Conservation (phyloP, 2,329 filamentous ascomycete species). For the Xylaria sp. region DNA sequence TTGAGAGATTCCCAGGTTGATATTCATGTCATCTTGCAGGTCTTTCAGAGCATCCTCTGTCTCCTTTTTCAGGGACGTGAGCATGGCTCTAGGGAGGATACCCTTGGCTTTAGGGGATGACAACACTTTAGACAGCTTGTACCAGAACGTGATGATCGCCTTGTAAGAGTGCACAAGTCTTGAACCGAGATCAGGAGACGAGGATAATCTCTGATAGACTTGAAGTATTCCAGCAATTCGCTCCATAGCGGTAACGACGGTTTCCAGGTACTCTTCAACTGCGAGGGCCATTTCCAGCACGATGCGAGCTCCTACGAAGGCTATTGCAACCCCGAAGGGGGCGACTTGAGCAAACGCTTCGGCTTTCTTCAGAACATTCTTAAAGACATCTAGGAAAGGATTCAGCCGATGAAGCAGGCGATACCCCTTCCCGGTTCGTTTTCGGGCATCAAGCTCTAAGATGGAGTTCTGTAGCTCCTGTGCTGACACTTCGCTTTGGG, state of each 20-base stretch:
- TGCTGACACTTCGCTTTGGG: conserved; percentile 27
- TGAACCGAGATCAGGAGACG: conserved; percentile 17
- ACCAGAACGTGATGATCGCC: conserved; percentile 33
- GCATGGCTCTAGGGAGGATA: conserved; percentile 17
- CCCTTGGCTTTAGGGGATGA: conserved; percentile 25
- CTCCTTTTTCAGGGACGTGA: conserved; percentile 27
- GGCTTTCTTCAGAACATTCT: conserved; percentile 24
- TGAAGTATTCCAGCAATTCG: conserved; percentile 26
- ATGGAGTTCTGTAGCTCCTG: conserved; percentile 26
- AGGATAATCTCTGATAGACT: conserved; percentile 25
- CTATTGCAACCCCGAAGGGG: conserved; percentile 28
- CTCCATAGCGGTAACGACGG: conserved; percentile 28
- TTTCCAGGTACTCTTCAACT: conserved; percentile 31
- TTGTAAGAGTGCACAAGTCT: conserved; percentile 32
- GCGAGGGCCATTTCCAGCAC: conserved; percentile 30
- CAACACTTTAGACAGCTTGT: conserved; percentile 28
- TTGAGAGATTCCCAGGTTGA: conserved; percentile 32
- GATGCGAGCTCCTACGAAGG: conserved; percentile 30
- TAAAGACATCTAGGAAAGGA: conserved; percentile 28
- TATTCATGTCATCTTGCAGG: conserved; percentile 30
- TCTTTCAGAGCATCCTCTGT: conserved; percentile 28
- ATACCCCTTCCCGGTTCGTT: conserved; percentile 23
- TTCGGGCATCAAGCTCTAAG: conserved; percentile 21
- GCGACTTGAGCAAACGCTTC: conserved; percentile 23
- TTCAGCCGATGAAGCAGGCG: conserved; percentile 23